A percentile compares a stretch with the other conserved stretches of the same genome.
Evolutionary conservation across 352 stramenopile species (phyloP).

Genomic region (Pythium sukuiense): DNA sequence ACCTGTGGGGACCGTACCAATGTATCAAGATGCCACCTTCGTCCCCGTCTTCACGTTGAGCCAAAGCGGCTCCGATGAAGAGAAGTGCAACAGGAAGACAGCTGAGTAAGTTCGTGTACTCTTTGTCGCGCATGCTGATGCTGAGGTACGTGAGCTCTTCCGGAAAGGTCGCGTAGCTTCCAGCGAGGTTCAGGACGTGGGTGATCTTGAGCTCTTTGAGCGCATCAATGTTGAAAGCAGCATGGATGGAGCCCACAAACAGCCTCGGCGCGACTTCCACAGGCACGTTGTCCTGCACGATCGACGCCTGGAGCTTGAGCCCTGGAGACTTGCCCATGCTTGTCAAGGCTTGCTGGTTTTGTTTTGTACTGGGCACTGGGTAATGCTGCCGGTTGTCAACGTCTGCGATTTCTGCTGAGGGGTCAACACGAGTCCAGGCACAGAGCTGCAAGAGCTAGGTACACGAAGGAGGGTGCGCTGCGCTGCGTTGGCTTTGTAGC

Average conservation of each 20-base stretch:
- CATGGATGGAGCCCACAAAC: constrained; percentile 88
- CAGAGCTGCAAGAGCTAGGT: not conserved
- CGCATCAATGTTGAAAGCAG: constrained; percentile 83
- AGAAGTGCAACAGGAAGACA: constrained; percentile 72
- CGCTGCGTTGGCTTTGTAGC: not conserved
- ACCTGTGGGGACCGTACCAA: constrained; percentile 44
- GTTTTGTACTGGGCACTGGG: not conserved
- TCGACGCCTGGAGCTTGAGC: constrained; percentile 56
- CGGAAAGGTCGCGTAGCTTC: constrained; percentile 85
- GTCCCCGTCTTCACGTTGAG: constrained; percentile 9
- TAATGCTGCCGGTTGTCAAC: not conserved
- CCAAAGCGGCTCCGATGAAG: constrained; percentile 77
- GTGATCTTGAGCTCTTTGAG: constrained; percentile 77
- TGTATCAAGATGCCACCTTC: constrained; percentile 80
- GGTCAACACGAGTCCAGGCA: not conserved
- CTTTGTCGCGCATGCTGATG: constrained; percentile 88
- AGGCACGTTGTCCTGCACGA: constrained; percentile 87
- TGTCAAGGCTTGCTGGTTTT: too few relatives aligned
- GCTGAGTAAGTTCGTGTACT: constrained; percentile 87
- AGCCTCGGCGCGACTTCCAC: constrained; percentile 61
- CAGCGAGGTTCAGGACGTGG: constrained; percentile 87
- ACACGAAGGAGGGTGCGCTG: not conserved
- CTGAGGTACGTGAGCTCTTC: constrained; percentile 89
- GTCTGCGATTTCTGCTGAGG: not conserved
- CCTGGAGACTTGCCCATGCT: constrained; percentile 56